Evolutionary conservation across 148 eudicot species (phyloP).

Genomic region (Beta vulgaris): DNA sequence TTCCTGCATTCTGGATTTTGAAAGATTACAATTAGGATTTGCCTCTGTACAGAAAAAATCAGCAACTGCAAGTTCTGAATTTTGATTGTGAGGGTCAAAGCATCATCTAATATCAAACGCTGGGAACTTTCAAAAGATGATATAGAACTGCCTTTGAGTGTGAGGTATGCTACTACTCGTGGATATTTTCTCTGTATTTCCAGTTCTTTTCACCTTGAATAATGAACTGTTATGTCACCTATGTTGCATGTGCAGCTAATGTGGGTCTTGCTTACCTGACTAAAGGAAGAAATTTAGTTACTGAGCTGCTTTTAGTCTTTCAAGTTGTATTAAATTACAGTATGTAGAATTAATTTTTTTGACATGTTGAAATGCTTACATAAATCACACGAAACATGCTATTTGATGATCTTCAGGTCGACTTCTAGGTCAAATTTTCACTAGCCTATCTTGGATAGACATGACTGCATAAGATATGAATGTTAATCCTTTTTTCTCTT

Average conservation of each 20-base stretch:
- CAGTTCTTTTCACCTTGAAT: background rate
- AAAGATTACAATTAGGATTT: slow-evolving; percentile 3
- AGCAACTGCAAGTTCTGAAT: slow-evolving; percentile 29
- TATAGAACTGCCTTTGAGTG: slow-evolving; percentile 8
- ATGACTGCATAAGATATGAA: too few species aligned
- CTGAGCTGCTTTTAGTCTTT: too few species aligned
- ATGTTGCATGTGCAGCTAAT: background rate
- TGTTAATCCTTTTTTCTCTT: too few species aligned
- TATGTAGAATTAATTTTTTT: too few species aligned
- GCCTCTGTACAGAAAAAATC: slow-evolving; percentile 31
- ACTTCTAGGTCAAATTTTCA: too few species aligned
- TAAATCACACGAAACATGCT: too few species aligned
- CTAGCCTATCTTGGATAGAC: too few species aligned
- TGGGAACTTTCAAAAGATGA: slow-evolving; percentile 40
- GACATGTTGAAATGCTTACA: too few species aligned
- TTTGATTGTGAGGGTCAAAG: slow-evolving; percentile 42
- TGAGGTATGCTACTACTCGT: slow-evolving; percentile 38
- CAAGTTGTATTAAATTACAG: too few species aligned
- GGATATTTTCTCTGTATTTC: background rate
- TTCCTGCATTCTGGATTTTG: background rate
- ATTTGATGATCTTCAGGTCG: too few species aligned
- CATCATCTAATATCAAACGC: slow-evolving; percentile 36
- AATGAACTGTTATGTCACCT: background rate
- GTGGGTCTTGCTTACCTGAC: too few species aligned
- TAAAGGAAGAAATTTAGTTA: too few species aligned